phyloP scores from a whole-genome alignment of 805 yeast species.

The Dipodascus geniculatus region DNA sequence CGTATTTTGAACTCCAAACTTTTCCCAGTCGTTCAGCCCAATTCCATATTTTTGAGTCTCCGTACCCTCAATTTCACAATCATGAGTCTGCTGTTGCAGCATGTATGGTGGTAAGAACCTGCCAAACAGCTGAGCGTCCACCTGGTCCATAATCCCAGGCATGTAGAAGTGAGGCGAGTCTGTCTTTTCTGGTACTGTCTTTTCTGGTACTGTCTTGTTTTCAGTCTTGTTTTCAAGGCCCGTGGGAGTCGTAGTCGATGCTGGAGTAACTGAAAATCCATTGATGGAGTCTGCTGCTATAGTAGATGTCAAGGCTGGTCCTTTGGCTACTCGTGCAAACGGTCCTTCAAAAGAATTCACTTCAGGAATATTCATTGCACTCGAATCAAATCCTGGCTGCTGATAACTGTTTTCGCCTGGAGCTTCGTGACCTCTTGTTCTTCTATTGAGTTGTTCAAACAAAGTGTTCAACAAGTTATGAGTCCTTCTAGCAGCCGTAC shows the following conservation, averaged over 20 bases:
- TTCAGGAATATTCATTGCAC: background rate
- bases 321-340: background rate
- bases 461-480: conserved; percentile 69
- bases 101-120: conserved; percentile 75
- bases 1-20: background rate
- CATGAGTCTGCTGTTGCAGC: conserved; percentile 28
- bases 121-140: conserved; percentile 80
- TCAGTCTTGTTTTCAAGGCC: background rate
- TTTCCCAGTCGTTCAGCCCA: background rate
- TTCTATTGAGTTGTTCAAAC: conserved; percentile 22
- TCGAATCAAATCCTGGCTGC: background rate
- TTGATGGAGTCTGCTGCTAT: background rate
- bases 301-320: background rate
- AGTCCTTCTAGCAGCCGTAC: conserved; percentile 70
- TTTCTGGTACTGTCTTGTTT: background rate
- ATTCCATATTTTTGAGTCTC: background rate
- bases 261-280: background rate
- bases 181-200: background rate
- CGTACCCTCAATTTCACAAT: background rate
- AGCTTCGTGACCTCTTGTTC: conserved; percentile 8
- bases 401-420: background rate
- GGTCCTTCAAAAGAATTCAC: background rate
- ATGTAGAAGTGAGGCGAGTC: conserved; percentile 34
- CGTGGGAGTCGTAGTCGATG: background rate
- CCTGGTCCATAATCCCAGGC: conserved; percentile 75